phyloP scores from a whole-genome alignment of 176 grass and related monocot species.

The Musa acuminata region DNA sequence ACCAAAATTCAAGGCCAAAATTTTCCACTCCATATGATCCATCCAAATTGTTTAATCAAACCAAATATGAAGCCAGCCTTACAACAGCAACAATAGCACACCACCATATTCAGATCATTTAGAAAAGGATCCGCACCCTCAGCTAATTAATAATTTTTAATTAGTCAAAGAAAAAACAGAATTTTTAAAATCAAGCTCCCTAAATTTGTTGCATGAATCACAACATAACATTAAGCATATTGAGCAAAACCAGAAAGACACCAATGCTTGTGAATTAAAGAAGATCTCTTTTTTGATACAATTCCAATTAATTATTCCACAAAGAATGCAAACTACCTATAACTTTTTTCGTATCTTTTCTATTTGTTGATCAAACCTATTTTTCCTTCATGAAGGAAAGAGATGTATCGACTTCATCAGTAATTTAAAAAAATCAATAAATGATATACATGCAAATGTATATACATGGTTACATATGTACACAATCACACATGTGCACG shows the following conservation, averaged over 20 bases:
- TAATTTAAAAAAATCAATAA: no score
- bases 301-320: no score
- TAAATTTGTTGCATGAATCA: neutral
- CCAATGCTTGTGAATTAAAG: neutral
- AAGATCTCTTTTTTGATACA: neutral
- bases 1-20: neutral
- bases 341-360: no score
- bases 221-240: neutral
- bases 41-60: neutral
- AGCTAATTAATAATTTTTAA: neutral
- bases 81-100: neutral
- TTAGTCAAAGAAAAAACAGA: neutral
- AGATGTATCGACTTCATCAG: no score
- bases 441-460: no score
- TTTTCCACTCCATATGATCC: neutral
- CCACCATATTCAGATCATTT: neutral
- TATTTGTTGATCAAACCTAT: no score
- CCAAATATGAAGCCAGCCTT: neutral
- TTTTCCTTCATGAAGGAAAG: no score
- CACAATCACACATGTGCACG: no score
- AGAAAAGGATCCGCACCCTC: neutral
- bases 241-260: neutral
- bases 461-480: no score
- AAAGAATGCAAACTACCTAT: no score
- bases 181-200: neutral